Evolutionary conservation across 345 rosid species (phyloP).

Genomic region (Streptanthus diversifolius): DNA sequence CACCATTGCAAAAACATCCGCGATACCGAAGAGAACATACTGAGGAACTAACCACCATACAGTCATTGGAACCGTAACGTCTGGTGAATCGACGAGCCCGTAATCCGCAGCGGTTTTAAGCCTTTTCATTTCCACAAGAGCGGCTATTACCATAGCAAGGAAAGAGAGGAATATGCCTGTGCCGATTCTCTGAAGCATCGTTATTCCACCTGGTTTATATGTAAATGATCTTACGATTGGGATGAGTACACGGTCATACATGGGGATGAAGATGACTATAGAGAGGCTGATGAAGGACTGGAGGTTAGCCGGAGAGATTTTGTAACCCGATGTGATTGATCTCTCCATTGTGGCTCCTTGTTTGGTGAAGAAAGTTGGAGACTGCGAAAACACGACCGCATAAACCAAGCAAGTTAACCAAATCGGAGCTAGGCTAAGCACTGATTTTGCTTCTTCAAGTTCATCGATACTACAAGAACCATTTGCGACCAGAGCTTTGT

Average conservation of each 20-base stretch:
- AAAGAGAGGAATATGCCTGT: conserved; percentile 48
- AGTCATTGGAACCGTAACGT: conserved; percentile 51
- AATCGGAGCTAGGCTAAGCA: conserved; percentile 53
- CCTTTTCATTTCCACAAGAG: conserved; percentile 51
- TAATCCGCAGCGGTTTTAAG: conserved; percentile 43
- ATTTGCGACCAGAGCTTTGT: conserved; percentile 45
- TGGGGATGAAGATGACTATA: conserved; percentile 41
- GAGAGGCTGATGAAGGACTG: conserved; percentile 44
- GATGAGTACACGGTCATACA: conserved; percentile 50
- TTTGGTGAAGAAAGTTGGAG: conserved; percentile 55
- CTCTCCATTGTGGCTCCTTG: conserved; percentile 69
- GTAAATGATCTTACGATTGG: conserved; percentile 48
- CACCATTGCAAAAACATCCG: conserved; percentile 57
- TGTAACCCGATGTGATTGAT: conserved; percentile 31
- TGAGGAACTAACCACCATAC: conserved; percentile 72
- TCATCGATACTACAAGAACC: conserved; percentile 45
- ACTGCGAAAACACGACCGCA: conserved; percentile 52
- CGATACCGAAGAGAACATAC: conserved; percentile 45
- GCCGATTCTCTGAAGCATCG: conserved; percentile 72
- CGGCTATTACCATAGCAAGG: conserved; percentile 43
- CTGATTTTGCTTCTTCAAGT: conserved; percentile 57
- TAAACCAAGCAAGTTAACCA: conserved; percentile 51
- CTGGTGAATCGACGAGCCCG: conserved; percentile 43
- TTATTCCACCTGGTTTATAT: conserved; percentile 49
- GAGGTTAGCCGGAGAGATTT: conserved; percentile 51